Evolutionary conservation across 306 rosid genomes (phyloP).

Genomic region (Medicago arabica): DNA sequence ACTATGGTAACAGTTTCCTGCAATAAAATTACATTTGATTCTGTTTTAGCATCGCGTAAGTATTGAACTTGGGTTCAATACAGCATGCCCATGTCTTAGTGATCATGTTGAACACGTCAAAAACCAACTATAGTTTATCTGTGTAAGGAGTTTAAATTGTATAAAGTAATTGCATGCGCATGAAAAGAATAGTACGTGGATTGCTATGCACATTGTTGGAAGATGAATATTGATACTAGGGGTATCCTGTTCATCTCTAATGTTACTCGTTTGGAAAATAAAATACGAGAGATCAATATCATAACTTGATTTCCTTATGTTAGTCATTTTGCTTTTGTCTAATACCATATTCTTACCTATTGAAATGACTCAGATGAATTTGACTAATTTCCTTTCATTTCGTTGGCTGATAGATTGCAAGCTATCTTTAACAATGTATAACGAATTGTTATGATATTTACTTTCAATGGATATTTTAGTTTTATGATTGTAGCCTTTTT

Average conservation of each 20-base stretch:
- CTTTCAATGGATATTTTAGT: neutral
- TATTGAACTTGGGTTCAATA: constrained; percentile 23
- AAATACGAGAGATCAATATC: neutral
- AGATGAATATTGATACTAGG: constrained; percentile 16
- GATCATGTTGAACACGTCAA: neutral
- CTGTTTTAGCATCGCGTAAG: constrained; percentile 16
- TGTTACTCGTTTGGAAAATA: constrained; percentile 20
- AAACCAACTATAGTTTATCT: constrained; percentile 1
- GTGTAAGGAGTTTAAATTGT: constrained; percentile 9
- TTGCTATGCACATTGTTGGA: neutral
- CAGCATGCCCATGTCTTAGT: constrained; percentile 25
- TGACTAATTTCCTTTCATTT: constrained; percentile 3
- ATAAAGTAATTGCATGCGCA: neutral
- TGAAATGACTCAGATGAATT: neutral
- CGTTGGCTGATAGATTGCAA: neutral
- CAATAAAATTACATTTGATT: neutral
- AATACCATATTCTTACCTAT: neutral
- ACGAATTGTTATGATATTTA: neutral
- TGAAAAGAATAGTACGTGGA: constrained; percentile 28
- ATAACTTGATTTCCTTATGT: neutral
- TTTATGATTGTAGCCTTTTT: neutral
- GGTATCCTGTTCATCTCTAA: neutral
- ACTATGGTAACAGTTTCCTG: constrained; percentile 4
- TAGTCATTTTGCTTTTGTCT: constrained; percentile 9
- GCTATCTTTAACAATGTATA: neutral